Evolutionary conservation across 345 rosid genomes (phyloP), one percentile per base, ranked within the genome.

Genomic region (Citrus cavaleriei): DNA sequence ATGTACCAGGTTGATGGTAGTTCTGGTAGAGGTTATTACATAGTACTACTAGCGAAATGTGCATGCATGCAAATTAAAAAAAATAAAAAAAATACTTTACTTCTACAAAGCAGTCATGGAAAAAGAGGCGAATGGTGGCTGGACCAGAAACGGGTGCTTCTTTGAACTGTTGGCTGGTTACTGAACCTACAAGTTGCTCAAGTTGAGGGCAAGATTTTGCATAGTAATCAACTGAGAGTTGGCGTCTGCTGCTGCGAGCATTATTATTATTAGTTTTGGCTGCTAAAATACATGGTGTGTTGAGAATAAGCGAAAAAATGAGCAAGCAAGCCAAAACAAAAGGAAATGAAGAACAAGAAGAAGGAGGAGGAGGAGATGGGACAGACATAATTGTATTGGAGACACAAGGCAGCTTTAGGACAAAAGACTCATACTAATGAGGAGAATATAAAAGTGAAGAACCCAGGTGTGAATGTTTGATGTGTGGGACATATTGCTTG

Each of bases 41-140:
- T 21, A 10, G 5, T 14, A 35, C 5, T 12, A 64, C 19, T 4
- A 13, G 68, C 57, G 35, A 72, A 16, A 72, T 59, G 61, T 3
- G 61, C 67, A 70, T 77, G 82, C 74, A 66, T 68, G 80, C 42
- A 73, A 72, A 46, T 16, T 34, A 4, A 66, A 54, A 16, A 16
- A 1, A 5, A 5, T 5, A 34, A 32, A 1, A 1, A 54, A 54
- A 32, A 46, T 54, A 55, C 35, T 30, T 81, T 77, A 95, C 98
- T 81, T 91, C 92, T 32, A 95, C 91, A 70, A 95, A 95, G 90
- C 98, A 95, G 88, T 95, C 98, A 21, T 95, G 98, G 89, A 95
- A 95, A 89, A 93, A 91, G 68, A 95, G 93, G 37, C 95, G 95
- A 71, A 95, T 89, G 59, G 98, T 92, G 84, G 98, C 97, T 3